Evolutionary conservation across 1,284 basidiomycete species (phyloP).

Genomic region (Acaromyces ingoldii): DNA sequence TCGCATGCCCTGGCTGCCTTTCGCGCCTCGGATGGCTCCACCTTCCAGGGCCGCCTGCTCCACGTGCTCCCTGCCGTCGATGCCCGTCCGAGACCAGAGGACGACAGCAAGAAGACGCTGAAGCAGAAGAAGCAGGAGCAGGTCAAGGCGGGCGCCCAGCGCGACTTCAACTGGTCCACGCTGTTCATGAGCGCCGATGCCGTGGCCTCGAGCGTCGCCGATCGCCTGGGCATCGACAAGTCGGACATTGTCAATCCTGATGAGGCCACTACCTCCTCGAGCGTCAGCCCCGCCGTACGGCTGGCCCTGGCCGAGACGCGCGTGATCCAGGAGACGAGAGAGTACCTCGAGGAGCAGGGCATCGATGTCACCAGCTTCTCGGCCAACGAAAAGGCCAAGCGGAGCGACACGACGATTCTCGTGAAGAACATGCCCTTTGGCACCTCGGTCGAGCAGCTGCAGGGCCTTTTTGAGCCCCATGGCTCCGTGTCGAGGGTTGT

Average conservation of each 20-base stretch:
- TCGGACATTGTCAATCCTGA: constrained; percentile 69
- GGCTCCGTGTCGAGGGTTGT: constrained; percentile 73
- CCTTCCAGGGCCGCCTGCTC: constrained; percentile 85
- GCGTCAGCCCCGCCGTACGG: constrained; percentile 69
- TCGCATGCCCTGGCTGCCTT: constrained; percentile 71
- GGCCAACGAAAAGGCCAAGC: constrained; percentile 6
- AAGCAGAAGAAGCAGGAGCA: constrained; percentile 63
- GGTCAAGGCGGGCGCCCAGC: constrained; percentile 68
- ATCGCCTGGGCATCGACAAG: constrained; percentile 75
- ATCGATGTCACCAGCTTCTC: constrained; percentile 52
- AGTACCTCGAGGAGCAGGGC: constrained; percentile 62
- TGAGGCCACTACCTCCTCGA: constrained; percentile 18
- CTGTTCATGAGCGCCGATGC: constrained; percentile 96
- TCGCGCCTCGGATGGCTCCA: constrained; percentile 71
- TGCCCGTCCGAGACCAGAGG: constrained; percentile 48
- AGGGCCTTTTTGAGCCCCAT: constrained; percentile 71
- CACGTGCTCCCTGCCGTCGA: constrained; percentile 82
- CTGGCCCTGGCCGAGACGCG: constrained; percentile 93
- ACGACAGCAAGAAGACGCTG: constrained; percentile 20
- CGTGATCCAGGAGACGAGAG: constrained; percentile 89
- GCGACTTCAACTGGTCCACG: constrained; percentile 92
- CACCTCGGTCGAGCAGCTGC: constrained; percentile 69
- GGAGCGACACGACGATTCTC: constrained; percentile 69
- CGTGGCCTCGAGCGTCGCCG: constrained; percentile 74
- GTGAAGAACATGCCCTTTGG: constrained; percentile 97